phyloP scores from a whole-genome alignment of 805 yeast species.

The Wickerhamiella australiensis region DNA sequence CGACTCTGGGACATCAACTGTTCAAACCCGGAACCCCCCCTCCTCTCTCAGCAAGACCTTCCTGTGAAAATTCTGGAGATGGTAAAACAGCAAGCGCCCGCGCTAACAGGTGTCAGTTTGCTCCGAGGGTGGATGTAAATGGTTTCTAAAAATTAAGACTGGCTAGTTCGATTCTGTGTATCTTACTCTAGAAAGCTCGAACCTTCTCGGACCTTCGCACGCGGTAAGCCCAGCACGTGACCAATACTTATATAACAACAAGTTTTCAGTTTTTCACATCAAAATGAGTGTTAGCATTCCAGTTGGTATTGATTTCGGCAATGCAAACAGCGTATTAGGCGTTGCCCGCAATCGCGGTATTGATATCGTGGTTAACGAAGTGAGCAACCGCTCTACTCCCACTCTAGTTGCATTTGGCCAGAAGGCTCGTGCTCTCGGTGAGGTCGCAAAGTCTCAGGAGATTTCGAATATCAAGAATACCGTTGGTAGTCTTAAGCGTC shows the following conservation, averaged over 20 bases:
- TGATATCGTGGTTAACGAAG: conserved; percentile 96
- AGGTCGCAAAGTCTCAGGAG: conserved; percentile 90
- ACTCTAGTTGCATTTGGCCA: conserved; percentile 80
- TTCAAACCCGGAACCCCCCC: no score
- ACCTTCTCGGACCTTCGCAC: neutral
- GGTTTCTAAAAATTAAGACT: no score
- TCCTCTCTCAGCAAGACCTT: neutral
- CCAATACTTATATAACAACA: neutral
- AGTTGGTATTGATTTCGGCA: conserved; percentile 97
- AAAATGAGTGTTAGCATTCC: conserved; percentile 25
- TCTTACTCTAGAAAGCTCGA: no score
- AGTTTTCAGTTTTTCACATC: conserved; percentile 1
- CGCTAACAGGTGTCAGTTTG: no score
- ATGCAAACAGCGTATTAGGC: conserved; percentile 79
- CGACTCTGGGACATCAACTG: no score
- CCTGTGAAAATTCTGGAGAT: no score
- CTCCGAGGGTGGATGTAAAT: no score
- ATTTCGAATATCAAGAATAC: conserved; percentile 94
- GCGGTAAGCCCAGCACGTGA: neutral
- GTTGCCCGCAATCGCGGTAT: conserved; percentile 97
- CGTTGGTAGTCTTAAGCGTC: conserved; percentile 85
- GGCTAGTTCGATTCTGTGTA: no score
- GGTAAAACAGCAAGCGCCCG: no score
- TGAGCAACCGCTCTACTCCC: conserved; percentile 95
- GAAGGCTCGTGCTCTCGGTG: conserved; percentile 88